Conservation (phyloP, 805 yeast genomes). For the Kodamaea fukazawae region DNA sequence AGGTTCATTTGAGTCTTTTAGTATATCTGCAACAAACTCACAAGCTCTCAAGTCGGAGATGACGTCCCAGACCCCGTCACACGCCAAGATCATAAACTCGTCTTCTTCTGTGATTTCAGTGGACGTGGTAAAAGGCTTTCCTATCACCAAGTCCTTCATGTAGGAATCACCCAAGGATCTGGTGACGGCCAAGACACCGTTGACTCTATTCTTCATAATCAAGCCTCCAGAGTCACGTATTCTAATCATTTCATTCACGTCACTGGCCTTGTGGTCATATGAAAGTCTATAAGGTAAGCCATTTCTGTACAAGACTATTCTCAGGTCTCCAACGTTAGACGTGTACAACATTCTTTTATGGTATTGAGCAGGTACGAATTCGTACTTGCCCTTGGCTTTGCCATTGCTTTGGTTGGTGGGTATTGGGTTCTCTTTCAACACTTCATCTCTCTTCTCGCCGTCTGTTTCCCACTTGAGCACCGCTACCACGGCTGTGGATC, state of each 20-base stretch:
- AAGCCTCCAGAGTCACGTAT: slow-evolving; percentile 80
- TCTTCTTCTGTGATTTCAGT: slow-evolving; percentile 68
- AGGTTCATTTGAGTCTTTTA: slow-evolving; percentile 44
- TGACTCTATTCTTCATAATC: slow-evolving; percentile 85
- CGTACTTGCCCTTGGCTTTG: slow-evolving; percentile 32
- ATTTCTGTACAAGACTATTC: slow-evolving; percentile 74
- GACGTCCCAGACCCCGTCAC: slow-evolving; percentile 98
- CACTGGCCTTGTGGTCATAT: slow-evolving; percentile 93
- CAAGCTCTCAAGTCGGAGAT: slow-evolving; percentile 83
- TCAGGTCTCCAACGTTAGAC: slow-evolving; percentile 92
- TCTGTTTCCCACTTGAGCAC: slow-evolving; percentile 76
- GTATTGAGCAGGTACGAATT: slow-evolving; percentile 44
- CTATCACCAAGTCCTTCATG: slow-evolving; percentile 84
- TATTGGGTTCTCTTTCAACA: background rate
- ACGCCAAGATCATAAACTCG: slow-evolving; percentile 82
- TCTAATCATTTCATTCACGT: slow-evolving; percentile 69
- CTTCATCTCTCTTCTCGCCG: slow-evolving; percentile 10
- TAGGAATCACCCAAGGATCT: slow-evolving; percentile 92
- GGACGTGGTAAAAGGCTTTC: slow-evolving; percentile 88
- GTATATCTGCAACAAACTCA: slow-evolving; percentile 54
- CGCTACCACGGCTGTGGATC: slow-evolving; percentile 95
- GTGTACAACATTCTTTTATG: slow-evolving; percentile 81
- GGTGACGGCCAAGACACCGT: slow-evolving; percentile 93
- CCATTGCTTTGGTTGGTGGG: slow-evolving; percentile 14
- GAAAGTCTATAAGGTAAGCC: slow-evolving; percentile 76